These are phyloP conservation scores for Rhynchosporium graminicola DNA, from an alignment of 2,329 filamentous ascomycete species.

Conservation along the genomic window DNA sequence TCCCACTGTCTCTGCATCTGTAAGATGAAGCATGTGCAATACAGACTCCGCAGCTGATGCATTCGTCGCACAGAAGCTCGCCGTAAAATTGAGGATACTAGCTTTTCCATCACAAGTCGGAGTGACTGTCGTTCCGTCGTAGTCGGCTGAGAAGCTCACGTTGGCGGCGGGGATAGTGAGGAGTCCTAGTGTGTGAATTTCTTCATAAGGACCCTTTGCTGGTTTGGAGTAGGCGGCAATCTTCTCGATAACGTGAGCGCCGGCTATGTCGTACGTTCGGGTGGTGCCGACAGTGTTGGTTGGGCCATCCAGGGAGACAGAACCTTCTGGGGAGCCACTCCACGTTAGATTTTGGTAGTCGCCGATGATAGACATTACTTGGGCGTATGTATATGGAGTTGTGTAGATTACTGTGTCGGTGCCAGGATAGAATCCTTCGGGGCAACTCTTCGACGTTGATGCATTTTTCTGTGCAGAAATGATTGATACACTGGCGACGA, in stretches of 20 bases:
- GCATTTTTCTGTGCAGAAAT: conserved; percentile 20
- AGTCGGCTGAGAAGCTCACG: conserved; percentile 32
- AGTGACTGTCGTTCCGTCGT: conserved; percentile 32
- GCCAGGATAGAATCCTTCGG: conserved; percentile 19
- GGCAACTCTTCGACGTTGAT: conserved; percentile 22
- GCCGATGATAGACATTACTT: conserved; percentile 37
- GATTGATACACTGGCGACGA: conserved; percentile 3
- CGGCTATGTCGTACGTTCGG: conserved; percentile 28
- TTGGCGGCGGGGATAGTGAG: conserved; percentile 30
- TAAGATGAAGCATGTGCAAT: conserved; percentile 29
- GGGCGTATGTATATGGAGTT: conserved; percentile 33
- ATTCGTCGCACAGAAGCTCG: conserved; percentile 35
- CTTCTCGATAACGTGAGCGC: conserved; percentile 31
- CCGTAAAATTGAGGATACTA: conserved; percentile 35
- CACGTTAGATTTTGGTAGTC: conserved; percentile 35
- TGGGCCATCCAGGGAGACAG: conserved; percentile 33
- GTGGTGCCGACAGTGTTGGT: conserved; percentile 35
- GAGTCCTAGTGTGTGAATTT: conserved; percentile 32
- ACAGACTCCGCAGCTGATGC: conserved; percentile 22
- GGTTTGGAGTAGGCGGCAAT: conserved; percentile 32
- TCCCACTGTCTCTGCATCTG: conserved; percentile 31
- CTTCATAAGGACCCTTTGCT: conserved; percentile 31
- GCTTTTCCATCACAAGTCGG: conserved; percentile 31
- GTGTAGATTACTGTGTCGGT: conserved; percentile 31
- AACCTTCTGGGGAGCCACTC: conserved; percentile 28